phyloP scores from a whole-genome alignment of 192 early-diverging fungal species.

The Gigaspora rosea region DNA sequence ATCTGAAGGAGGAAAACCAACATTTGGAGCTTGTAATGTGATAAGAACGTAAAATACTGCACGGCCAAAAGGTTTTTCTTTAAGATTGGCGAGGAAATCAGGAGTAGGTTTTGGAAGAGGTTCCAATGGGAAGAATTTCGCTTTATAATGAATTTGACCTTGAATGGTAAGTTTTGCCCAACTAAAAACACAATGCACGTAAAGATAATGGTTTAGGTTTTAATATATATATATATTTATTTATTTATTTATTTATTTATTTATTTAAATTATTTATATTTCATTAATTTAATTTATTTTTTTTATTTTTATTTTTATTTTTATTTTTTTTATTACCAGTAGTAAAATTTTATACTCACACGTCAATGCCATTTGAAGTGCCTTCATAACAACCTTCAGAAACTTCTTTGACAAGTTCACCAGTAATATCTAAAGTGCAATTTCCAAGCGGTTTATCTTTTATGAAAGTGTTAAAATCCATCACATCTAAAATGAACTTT shows the following conservation, averaged over 20 bases:
- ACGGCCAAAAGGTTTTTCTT: constrained; percentile 26
- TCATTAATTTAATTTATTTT: too few species aligned
- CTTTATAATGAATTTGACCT: constrained; percentile 43
- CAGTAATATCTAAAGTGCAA: constrained; percentile 58
- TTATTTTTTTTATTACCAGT: neutral
- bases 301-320: neutral
- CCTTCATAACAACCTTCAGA: constrained; percentile 40
- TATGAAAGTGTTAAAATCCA: constrained; percentile 85
- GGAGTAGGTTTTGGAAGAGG: constrained; percentile 4
- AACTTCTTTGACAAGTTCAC: constrained; percentile 59
- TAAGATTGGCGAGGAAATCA: constrained; percentile 35
- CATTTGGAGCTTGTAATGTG: constrained; percentile 23
- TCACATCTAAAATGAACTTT: constrained; percentile 72
- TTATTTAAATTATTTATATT: too few species aligned
- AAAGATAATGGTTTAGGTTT: neutral
- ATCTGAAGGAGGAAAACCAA: constrained; percentile 20
- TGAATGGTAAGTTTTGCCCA: constrained; percentile 33
- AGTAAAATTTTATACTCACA: constrained; percentile 28
- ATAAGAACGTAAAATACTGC: constrained; percentile 9
- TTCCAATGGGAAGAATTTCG: constrained; percentile 40
- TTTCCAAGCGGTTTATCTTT: constrained; percentile 87
- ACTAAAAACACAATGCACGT: constrained; percentile 13
- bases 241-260: neutral
- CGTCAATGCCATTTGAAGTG: constrained; percentile 33
- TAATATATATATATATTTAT: neutral